Base-by-base conservation (phyloP, 495 filamentous ascomycete species). In the Aspergillus sclerotioniger region DNA sequence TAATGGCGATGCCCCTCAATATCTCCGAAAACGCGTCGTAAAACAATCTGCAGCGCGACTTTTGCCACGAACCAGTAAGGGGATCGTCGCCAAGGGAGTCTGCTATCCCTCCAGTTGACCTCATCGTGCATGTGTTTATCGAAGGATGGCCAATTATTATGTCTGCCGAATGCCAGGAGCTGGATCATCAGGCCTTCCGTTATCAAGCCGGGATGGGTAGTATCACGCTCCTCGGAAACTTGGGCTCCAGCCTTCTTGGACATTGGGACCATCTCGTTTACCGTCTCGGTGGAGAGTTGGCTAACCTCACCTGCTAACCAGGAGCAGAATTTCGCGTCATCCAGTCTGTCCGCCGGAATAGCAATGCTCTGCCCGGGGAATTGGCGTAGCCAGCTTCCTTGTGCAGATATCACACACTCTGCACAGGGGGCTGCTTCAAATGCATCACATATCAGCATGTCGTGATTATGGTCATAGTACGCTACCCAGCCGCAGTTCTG, bases 191-290 rank as follows among this genome's bases (percentile, higher is more conserved):
- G 60, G 49, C 84, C 65, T 31, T 83, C 78, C 0, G 82, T 85
- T n/a, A 87, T 68, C 17, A 87, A 69, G n/a, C 68, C 69, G 1
- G 85, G 85, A 48, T 82, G 61, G 0, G 61, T 60, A 0, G 84
- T 85, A 48, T 88, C 82, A 16, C 82, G 67, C 15, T 69, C 61
- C 57, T 87, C 84, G 1, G 65, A 58, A 12, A 76, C 67, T 0
- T 63, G 10, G 2, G 53, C 20, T 0, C 62, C 52, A 0, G 70
- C 74, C 57, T 85, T 85, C 12, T 47, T 62, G 0, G 71, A 60
- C 43, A 70, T 72, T 2, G 54, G 31, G 25, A 47, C 41, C 59
- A 62, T 66, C 43, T 62, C 46, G 13, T 17, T 31, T 8, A 66
- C 57, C 16, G 44, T 21, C 57, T 66, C 56, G 17, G 48, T 20